These are phyloP conservation scores for Citrus mangshanensis DNA, from an alignment of 345 rosid genomes.

Conservation along the genomic window DNA sequence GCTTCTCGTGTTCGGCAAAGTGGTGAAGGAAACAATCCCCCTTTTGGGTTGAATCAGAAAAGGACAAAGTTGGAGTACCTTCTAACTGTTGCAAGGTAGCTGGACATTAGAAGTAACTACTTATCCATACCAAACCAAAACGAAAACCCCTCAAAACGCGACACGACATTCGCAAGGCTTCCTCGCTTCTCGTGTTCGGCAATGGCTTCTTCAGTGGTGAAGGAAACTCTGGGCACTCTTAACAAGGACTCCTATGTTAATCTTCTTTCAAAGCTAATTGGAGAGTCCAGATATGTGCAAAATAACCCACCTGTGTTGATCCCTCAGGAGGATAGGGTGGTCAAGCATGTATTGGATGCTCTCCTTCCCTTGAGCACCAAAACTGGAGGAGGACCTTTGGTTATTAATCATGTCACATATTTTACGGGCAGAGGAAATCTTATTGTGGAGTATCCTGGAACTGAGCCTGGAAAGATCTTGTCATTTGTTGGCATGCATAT, in stretches of 20 bases:
- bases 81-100: too few relatives aligned
- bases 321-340: constrained; percentile 86
- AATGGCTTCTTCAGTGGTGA: constrained; percentile 24
- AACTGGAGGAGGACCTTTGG: constrained; percentile 82
- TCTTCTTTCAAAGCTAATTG: constrained; percentile 70
- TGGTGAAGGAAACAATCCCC: constrained; percentile 34
- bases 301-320: constrained; percentile 96
- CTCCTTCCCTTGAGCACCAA: constrained; percentile 81
- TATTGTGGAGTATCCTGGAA: constrained; percentile 95
- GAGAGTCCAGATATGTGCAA: constrained; percentile 73
- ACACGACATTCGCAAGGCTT: neutral
- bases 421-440: constrained; percentile 79
- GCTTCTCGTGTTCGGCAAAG: neutral
- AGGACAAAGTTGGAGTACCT: too few relatives aligned
- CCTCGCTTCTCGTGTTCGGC: neutral
- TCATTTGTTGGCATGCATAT: constrained; percentile 99
- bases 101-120: too few relatives aligned
- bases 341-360: constrained; percentile 63
- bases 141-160: neutral
- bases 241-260: constrained; percentile 59
- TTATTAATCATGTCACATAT: constrained; percentile 69
- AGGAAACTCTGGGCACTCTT: constrained; percentile 54
- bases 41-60: too few relatives aligned
- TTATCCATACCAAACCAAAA: neutral
- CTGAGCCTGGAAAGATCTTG: constrained; percentile 74